A percentile compares a stretch with the other conserved stretches of the same genome.
Conservation (phyloP, 257 asterid genomes). For the Primulina tabacum region DNA sequence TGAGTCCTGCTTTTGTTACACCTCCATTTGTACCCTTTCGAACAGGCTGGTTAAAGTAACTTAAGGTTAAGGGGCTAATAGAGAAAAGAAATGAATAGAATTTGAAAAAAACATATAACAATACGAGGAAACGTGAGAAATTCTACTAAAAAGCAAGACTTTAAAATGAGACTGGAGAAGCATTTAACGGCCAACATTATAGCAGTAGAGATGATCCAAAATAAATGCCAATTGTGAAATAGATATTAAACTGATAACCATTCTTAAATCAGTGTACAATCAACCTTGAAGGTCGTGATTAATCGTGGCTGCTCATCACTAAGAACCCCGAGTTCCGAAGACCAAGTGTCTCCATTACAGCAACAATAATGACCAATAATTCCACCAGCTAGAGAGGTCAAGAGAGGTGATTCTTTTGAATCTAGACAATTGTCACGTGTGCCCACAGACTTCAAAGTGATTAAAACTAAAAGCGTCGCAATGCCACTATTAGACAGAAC, state of each 20-base stretch:
- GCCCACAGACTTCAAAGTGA: constrained; percentile 61
- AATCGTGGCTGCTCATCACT: constrained; percentile 84
- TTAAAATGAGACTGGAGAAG: not conserved
- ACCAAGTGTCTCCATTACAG: constrained; percentile 97
- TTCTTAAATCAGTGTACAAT: constrained; percentile 1
- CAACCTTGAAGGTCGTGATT: constrained; percentile 84
- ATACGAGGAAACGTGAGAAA: not conserved
- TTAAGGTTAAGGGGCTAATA: not conserved
- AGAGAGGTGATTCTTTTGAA: constrained; percentile 62
- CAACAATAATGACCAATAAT: constrained; percentile 91
- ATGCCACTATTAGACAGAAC: constrained; percentile 82
- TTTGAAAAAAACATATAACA: not conserved
- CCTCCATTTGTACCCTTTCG: constrained; percentile 96
- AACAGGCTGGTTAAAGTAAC: constrained; percentile 57
- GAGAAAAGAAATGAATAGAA: not conserved
- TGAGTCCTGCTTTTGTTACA: constrained; percentile 76
- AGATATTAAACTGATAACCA: not conserved
- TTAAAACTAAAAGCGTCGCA: constrained; percentile 56
- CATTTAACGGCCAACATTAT: not conserved
- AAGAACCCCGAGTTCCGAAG: constrained; percentile 94
- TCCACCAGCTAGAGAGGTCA: constrained; percentile 68
- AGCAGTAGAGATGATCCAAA: not conserved
- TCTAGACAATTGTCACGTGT: constrained; percentile 69
- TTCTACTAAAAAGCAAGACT: too few species aligned
- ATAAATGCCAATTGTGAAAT: not conserved